phyloP scores from a whole-genome alignment of 495 filamentous ascomycete species.

The Aspergillus funiculosus region DNA sequence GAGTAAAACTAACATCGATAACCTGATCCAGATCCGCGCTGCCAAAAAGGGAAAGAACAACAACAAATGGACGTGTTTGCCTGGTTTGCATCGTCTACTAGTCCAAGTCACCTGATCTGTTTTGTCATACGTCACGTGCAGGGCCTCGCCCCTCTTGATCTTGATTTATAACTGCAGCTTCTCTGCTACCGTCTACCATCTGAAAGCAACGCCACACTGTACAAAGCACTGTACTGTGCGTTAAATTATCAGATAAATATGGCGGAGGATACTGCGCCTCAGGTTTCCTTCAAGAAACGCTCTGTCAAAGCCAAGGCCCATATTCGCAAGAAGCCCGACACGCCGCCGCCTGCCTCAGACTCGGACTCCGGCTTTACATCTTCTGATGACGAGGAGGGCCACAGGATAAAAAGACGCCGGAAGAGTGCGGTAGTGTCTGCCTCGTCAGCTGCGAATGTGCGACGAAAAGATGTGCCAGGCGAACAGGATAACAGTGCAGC shows the following conservation, averaged over 20 bases:
- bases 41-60: no score
- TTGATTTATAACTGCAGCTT: not conserved
- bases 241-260: not conserved
- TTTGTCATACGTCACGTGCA: conserved; percentile 5
- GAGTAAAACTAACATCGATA: no score
- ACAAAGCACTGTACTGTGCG: not conserved
- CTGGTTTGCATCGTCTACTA: not conserved
- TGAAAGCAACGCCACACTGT: not conserved
- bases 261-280: conserved; percentile 5
- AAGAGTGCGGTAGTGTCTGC: conserved; percentile 59
- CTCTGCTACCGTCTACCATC: no score
- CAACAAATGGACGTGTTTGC: no score
- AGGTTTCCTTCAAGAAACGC: conserved; percentile 73
- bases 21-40: no score
- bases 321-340: conserved; percentile 75
- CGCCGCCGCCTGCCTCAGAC: conserved; percentile 63
- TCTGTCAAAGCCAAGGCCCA: conserved; percentile 67
- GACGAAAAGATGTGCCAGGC: conserved; percentile 37
- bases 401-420: conserved; percentile 69
- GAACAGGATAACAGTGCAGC: conserved; percentile 51
- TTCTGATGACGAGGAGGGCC: conserved; percentile 70
- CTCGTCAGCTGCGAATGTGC: conserved; percentile 41
- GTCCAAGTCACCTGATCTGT: not conserved
- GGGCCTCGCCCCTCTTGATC: not conserved
- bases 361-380: conserved; percentile 62